phyloP scores from a whole-genome alignment of 176 grass and related monocot genomes.

The Tillandsia fasciculata region DNA sequence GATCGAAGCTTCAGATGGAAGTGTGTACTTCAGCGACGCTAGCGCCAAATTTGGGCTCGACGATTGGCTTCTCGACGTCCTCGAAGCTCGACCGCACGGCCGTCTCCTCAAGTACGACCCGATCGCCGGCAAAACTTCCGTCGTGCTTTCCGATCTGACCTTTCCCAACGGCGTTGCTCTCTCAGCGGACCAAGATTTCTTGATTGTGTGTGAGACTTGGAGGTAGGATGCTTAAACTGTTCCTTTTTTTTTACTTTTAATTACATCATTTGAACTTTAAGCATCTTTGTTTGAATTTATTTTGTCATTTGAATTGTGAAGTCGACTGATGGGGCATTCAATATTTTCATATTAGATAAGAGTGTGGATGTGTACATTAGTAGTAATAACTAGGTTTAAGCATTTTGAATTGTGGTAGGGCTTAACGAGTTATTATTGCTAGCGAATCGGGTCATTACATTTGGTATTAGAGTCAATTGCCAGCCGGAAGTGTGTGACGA shows the following conservation, averaged over 20 bases:
- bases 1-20: constrained; percentile 52
- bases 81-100: constrained; percentile 40
- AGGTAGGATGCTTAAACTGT: constrained; percentile 9
- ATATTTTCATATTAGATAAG: too few species aligned
- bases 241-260: neutral
- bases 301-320: too few species aligned
- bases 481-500: too few species aligned
- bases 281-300: too few species aligned
- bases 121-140: constrained; percentile 20
- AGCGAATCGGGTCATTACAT: too few species aligned
- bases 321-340: too few species aligned
- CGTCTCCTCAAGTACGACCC: constrained; percentile 80
- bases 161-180: constrained; percentile 82
- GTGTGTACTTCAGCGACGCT: constrained; percentile 66
- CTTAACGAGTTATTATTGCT: too few species aligned
- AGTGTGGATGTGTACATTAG: too few species aligned
- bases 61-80: constrained; percentile 26
- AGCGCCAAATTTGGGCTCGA: constrained; percentile 48
- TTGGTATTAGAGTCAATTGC: too few species aligned
- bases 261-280: neutral
- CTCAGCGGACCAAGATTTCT: constrained; percentile 35
- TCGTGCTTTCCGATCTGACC: constrained; percentile 29
- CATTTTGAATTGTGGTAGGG: too few species aligned
- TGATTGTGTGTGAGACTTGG: constrained; percentile 52
- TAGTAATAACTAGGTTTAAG: too few species aligned